These are phyloP conservation scores for Pyrenula massariospora DNA, from an alignment of 495 filamentous ascomycete species.

Conservation along the genomic window DNA sequence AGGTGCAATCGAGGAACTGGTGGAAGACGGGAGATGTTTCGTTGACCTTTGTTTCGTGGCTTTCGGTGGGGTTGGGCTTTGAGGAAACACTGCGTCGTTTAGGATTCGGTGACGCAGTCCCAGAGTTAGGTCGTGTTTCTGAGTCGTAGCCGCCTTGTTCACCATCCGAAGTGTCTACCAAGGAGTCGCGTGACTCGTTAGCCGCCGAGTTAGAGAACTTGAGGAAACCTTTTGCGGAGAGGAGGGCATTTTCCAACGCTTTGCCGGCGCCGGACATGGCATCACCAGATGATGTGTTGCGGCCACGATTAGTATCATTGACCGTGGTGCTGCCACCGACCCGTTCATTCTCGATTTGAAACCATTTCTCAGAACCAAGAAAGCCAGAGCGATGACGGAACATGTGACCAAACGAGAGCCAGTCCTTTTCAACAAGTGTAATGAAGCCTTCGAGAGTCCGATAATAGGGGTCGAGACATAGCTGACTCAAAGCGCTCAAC, in stretches of 20 bases:
- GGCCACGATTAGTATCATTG: constrained; percentile 19
- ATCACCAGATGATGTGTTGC: constrained; percentile 19
- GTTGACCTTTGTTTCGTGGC: constrained; percentile 51
- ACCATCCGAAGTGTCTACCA: constrained; percentile 41
- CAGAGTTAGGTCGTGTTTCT: constrained; percentile 11
- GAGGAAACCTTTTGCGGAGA: constrained; percentile 84
- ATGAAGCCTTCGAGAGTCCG: constrained; percentile 94
- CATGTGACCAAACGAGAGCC: constrained; percentile 96
- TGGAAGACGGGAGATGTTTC: constrained; percentile 97
- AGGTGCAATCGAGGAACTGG: constrained; percentile 93
- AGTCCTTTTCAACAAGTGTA: constrained; percentile 92
- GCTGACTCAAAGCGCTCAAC: constrained; percentile 82
- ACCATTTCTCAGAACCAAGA: constrained; percentile 89
- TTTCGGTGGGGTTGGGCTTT: constrained; percentile 15
- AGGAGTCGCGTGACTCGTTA: constrained; percentile 42
- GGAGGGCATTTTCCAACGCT: constrained; percentile 74
- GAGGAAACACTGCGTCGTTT: constrained; percentile 30
- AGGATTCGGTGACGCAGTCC: constrained; percentile 9
- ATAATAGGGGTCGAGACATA: constrained; percentile 93
- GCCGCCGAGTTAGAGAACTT: constrained; percentile 52
- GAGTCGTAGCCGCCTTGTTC: constrained; percentile 48
- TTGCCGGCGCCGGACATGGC: constrained; percentile 50
- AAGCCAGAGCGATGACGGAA: constrained; percentile 83
- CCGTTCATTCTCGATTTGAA: constrained; percentile 63
- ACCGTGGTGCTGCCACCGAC: constrained; percentile 22